Percentiles rank a stretch among this genome's conserved stretches.
Conservation (phyloP, 805 yeast species). For the Metschnikowia shivogae region DNA sequence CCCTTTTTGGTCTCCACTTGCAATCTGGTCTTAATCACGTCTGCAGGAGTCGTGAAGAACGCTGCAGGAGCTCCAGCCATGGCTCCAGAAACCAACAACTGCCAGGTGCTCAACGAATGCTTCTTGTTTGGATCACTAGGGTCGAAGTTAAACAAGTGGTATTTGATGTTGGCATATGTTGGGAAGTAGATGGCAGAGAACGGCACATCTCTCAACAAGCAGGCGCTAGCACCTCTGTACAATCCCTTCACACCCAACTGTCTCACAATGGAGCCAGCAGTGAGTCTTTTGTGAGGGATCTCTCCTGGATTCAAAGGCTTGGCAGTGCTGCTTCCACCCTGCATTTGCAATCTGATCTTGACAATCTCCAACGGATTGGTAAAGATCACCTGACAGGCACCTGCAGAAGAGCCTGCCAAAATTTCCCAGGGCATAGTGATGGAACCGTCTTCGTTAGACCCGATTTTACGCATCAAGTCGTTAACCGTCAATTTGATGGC, state of each 20-base stretch:
- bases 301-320: conserved; percentile 26
- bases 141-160: conserved; percentile 75
- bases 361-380: conserved; percentile 96
- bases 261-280: conserved; percentile 69
- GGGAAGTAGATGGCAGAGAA: conserved; percentile 97
- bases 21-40: conserved; percentile 91
- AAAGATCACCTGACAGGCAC: conserved; percentile 93
- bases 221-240: conserved; percentile 88
- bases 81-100: conserved; percentile 83
- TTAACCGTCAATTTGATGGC: conserved; percentile 95
- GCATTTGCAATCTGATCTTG: conserved; percentile 90
- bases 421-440: conserved; percentile 63
- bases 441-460: conserved; percentile 44
- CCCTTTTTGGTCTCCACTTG: conserved; percentile 79
- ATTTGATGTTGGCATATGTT: conserved; percentile 89
- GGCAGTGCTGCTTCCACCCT: conserved; percentile 66
- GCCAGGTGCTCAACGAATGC: conserved; percentile 70
- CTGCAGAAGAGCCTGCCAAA: conserved; percentile 89
- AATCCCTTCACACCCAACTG: conserved; percentile 80
- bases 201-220: conserved; percentile 92
- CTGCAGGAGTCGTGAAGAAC: conserved; percentile 92
- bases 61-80: conserved; percentile 98
- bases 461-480: conserved; percentile 74
- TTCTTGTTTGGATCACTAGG: conserved; percentile 59
- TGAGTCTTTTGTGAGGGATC: conserved; percentile 39